Percentiles rank a stretch among this genome's conserved stretches.
Evolutionary conservation across 1,139 yeast genomes (phyloP).

Genomic region (Nakaseomyces nivariensis): DNA sequence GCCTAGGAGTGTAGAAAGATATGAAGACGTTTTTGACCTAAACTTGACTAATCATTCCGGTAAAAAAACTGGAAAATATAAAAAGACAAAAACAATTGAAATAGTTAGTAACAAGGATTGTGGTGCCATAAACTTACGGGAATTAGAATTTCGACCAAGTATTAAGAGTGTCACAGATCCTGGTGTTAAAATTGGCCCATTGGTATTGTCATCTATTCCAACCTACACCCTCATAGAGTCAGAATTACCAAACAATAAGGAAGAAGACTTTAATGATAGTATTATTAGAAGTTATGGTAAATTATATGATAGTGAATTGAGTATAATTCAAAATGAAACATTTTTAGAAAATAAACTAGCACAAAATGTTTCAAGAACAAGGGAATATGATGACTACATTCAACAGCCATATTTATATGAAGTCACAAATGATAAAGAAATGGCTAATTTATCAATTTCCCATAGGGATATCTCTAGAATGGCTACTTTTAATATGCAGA

Average conservation of each 20-base stretch:
- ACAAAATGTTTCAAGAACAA: neutral
- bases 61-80: neutral
- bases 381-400: neutral
- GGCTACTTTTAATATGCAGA: neutral
- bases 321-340: neutral
- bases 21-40: neutral
- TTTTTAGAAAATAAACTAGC: neutral
- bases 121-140: neutral
- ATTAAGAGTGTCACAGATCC: neutral
- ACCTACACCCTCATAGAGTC: neutral
- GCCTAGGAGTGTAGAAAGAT: neutral
- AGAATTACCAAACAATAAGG: neutral
- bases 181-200: neutral
- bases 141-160: neutral
- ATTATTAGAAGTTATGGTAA: neutral
- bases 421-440: neutral
- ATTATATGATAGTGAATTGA: neutral
- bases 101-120: neutral
- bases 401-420: neutral
- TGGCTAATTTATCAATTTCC: neutral
- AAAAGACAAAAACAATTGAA: neutral
- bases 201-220: neutral
- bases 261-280: neutral
- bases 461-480: neutral
- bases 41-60: neutral